Evolutionary conservation across 441 rosid genomes (phyloP).

Genomic region (Gossypium lobatum): DNA sequence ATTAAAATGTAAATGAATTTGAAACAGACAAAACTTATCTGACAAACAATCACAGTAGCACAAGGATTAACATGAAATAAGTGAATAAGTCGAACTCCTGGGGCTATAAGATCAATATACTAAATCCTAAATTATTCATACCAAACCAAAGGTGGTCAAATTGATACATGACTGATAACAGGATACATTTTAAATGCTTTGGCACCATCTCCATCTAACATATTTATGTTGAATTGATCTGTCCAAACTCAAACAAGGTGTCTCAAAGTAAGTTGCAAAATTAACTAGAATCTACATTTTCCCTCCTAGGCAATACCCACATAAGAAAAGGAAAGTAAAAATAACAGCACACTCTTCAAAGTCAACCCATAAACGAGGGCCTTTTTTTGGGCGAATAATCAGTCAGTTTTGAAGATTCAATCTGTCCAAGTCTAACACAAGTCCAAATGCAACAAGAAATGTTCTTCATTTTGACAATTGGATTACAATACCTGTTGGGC

Average conservation of each 20-base stretch:
- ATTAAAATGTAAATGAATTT: neutral
- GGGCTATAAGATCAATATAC: neutral
- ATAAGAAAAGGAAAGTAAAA: neutral
- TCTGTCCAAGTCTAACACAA: neutral
- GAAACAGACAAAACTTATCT: neutral
- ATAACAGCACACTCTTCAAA: neutral
- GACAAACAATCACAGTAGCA: neutral
- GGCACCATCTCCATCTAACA: neutral
- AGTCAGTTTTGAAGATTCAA: neutral
- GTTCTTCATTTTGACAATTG: neutral
- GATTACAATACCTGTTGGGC: conserved; percentile 35
- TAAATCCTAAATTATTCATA: neutral
- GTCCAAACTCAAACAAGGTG: neutral
- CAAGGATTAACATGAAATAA: neutral
- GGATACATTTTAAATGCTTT: neutral
- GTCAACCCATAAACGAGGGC: neutral
- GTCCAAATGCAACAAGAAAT: neutral
- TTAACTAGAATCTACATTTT: neutral
- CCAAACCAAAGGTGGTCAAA: neutral
- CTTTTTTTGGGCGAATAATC: neutral
- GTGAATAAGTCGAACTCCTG: neutral
- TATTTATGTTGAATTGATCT: neutral
- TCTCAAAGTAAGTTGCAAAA: neutral
- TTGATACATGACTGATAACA: neutral
- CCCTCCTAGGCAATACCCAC: neutral